A percentile compares a stretch with the other conserved stretches of the same genome.
Evolutionary conservation across 805 yeast genomes (phyloP).

Genomic region (Nakazawaea sp.): DNA sequence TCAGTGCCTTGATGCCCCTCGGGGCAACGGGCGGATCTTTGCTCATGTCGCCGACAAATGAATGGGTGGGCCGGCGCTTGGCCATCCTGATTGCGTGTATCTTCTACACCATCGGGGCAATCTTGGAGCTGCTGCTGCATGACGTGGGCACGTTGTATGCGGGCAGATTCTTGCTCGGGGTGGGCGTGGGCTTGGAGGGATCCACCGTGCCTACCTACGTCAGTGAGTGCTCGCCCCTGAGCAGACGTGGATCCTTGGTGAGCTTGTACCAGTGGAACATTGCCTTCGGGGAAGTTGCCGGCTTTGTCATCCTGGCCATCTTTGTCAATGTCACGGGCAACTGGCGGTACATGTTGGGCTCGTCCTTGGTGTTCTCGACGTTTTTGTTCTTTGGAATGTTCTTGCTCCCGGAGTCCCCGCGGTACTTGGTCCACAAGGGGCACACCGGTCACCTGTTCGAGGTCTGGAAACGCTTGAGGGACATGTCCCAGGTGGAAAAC

Average conservation of each 20-base stretch:
- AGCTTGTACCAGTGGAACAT: conserved; percentile 12
- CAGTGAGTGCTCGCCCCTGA: conserved; percentile 9
- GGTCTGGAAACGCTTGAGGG: conserved; percentile 51
- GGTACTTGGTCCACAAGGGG: conserved; percentile 47
- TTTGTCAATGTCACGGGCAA: conserved; percentile 52
- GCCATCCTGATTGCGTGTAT: conserved; percentile 51
- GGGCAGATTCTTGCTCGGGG: conserved; percentile 9
- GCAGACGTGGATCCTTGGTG: conserved; percentile 9
- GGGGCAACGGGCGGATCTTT: conserved; percentile 64
- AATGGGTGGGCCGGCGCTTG: conserved; percentile 46
- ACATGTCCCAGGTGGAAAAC: conserved; percentile 31
- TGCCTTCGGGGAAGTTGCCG: conserved; percentile 11
- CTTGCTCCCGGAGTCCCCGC: conserved; percentile 56
- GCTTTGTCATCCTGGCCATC: conserved; percentile 57
- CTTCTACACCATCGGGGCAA: conserved; percentile 56
- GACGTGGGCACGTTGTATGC: conserved; percentile 38
- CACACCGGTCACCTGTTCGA: conserved; percentile 45
- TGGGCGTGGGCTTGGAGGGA: conserved; percentile 10
- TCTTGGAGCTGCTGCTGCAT: conserved; percentile 45
- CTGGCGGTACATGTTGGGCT: conserved; percentile 64
- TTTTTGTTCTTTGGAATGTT: conserved; percentile 41
- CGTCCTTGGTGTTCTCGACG: conserved; percentile 55
- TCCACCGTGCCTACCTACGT: conserved; percentile 12
- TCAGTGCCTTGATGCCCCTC: conserved; percentile 55
- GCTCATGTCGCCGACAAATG: conserved; percentile 51